Evolutionary conservation across 768 basidiomycete genomes (phyloP), one percentile per base, ranked within the genome.

Genomic region (Crassisporium funariophilum): DNA sequence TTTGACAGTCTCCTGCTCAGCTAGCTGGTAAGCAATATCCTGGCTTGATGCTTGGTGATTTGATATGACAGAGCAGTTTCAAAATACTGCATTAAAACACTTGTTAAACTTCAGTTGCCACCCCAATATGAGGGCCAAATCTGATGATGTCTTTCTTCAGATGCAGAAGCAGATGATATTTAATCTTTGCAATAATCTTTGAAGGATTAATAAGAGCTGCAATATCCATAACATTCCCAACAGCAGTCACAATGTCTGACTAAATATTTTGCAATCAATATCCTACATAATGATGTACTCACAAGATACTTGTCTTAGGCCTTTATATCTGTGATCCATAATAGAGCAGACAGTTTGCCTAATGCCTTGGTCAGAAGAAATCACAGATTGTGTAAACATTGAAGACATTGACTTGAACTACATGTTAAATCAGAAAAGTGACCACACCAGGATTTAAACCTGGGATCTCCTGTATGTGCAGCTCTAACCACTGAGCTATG

Each of bases 21-120:
- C 49, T 2, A 72, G 55, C 2, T 58, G 34, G 1, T 39, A 12
- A 0, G 68, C 67, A 27, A 71, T 63, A 39, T 65, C 60, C 1
- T 64, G 62, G 13, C 71, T 68, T 2, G 71, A 68, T 0, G 68
- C 67, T 4, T 59, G 64, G 29, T 69, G 70, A 44, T 73, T 73
- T 10, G 59, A 64, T 17, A 63, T 50, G 24, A 72, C 54, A 7
- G 61, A 67, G 35, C 64, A 66, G 7, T 55, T 27, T 0, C 64
- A 59, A 39, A 71, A 70, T 7, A 73, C 50, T 4, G 65, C 64
- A 47, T 73, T 72, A 45, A 56, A 73, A 43, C 55, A 62, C 46
- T 72, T 70, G 40, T n/a, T 59, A 69, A 0, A 44, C 36, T 24
- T 67, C 63, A 0, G 63, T 65, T 12, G 64, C 49, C 20, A 52